Conservation (phyloP, 768 basidiomycete genomes). For the Lactarius quietus region DNA sequence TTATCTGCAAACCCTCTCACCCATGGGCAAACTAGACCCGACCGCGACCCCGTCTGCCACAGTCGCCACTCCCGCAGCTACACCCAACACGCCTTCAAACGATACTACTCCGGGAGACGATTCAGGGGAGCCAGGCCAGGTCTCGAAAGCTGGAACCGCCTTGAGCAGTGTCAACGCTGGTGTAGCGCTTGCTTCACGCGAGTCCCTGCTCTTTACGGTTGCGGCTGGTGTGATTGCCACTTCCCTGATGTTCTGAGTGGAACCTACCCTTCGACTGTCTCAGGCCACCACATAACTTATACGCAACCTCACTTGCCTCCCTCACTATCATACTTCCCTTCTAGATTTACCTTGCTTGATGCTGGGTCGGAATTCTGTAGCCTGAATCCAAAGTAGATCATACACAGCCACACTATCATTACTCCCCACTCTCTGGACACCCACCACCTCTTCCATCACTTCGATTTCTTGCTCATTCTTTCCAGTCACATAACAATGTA, state of each 20-base stretch:
- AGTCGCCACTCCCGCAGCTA: not conserved
- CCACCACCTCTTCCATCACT: too few relatives aligned
- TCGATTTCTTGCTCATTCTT: too few relatives aligned
- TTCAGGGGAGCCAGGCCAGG: not conserved
- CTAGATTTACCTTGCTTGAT: not conserved
- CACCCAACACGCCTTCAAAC: not conserved
- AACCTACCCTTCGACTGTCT: not conserved
- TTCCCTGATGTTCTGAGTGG: conserved; percentile 2
- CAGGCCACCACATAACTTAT: not conserved
- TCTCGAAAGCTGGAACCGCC: not conserved
- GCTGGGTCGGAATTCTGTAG: too few relatives aligned
- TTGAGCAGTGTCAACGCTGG: conserved; percentile 11
- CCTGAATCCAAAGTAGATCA: too few relatives aligned
- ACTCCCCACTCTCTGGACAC: too few relatives aligned
- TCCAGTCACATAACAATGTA: too few relatives aligned
- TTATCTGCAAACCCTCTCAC: not conserved
- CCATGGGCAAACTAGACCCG: not conserved
- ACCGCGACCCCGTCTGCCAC: not conserved
- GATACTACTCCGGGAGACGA: not conserved
- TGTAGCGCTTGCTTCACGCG: conserved; percentile 2
- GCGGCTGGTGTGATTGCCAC: not conserved
- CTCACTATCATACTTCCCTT: not conserved
- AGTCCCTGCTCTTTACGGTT: not conserved
- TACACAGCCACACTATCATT: too few relatives aligned
- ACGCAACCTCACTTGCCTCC: not conserved